Conservation (phyloP, 2,329 filamentous ascomycete species). For the Fusarium xyrophilum region DNA sequence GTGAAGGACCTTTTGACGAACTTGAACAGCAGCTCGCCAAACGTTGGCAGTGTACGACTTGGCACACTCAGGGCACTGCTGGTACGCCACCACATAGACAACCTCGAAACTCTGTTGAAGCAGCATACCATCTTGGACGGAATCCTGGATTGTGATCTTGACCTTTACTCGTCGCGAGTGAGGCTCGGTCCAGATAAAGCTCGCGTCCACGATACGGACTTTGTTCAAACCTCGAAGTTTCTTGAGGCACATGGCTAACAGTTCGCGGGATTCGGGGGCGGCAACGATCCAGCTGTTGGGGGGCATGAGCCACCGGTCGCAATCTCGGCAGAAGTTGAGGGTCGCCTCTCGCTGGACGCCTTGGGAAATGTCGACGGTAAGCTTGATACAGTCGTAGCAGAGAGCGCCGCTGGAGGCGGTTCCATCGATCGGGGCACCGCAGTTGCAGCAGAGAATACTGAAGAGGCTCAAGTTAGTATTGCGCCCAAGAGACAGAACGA, state of each 20-base stretch:
- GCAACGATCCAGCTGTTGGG: conserved; percentile 88
- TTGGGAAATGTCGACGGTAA: conserved; percentile 90
- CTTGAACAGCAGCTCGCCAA: conserved; percentile 92
- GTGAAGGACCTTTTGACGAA: conserved; percentile 95
- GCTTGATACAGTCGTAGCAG: conserved; percentile 94
- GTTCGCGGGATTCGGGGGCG: conserved; percentile 84
- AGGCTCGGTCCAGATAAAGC: conserved; percentile 98
- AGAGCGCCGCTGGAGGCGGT: conserved; percentile 84
- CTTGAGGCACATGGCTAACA: conserved; percentile 88
- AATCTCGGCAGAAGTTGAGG: conserved; percentile 91
- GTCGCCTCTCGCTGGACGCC: conserved; percentile 91
- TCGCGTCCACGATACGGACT: conserved; percentile 92
- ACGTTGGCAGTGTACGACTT: conserved; percentile 98
- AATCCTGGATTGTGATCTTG: conserved; percentile 89
- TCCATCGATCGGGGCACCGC: conserved; percentile 93
- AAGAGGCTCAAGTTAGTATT: conserved; percentile 13
- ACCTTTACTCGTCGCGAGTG: conserved; percentile 92
- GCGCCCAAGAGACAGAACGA: conserved; percentile 4
- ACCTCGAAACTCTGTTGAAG: conserved; percentile 97
- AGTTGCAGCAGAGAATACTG: conserved; percentile 93
- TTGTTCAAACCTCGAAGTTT: conserved; percentile 87
- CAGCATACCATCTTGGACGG: conserved; percentile 67
- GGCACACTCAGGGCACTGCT: conserved; percentile 93
- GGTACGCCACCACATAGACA: conserved; percentile 85
- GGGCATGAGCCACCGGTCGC: conserved; percentile 90